Conservation (phyloP, 2,329 filamentous ascomycete species). For the Penicillium sp. region DNA sequence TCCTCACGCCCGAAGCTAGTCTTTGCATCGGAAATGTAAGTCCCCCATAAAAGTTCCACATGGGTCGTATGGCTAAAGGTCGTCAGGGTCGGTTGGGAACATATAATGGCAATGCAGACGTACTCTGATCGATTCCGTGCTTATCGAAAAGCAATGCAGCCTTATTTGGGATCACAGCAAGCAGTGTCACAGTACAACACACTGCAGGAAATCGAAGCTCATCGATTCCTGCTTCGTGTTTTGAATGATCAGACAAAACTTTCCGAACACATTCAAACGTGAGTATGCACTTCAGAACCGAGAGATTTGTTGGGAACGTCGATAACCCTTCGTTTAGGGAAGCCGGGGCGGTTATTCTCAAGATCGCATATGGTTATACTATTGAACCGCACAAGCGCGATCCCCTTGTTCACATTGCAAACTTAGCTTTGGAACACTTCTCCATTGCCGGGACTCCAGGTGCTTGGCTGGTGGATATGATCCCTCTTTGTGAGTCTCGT, state of each 20-base stretch:
- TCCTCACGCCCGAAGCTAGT: conserved; percentile 37
- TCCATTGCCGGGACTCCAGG: conserved; percentile 47
- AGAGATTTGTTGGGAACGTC: not conserved
- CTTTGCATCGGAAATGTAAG: conserved; percentile 45
- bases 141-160: conserved; percentile 52
- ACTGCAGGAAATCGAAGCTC: conserved; percentile 51
- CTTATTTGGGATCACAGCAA: conserved; percentile 46
- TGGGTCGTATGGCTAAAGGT: not conserved
- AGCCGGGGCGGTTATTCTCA: conserved; percentile 48
- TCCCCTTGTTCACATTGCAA: conserved; percentile 49
- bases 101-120: conserved; percentile 34
- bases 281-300: conserved; percentile 15
- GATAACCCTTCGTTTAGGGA: conserved; percentile 28
- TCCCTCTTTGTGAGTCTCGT: conserved; percentile 45
- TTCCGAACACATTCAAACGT: conserved; percentile 50
- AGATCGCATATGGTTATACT: conserved; percentile 54
- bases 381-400: conserved; percentile 45
- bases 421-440: conserved; percentile 47
- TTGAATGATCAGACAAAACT: conserved; percentile 45
- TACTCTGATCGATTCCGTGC: conserved; percentile 45
- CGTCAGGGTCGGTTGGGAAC: conserved; percentile 44
- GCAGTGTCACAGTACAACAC: conserved; percentile 45
- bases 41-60: not conserved
- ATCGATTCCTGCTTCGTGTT: conserved; percentile 50
- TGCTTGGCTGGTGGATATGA: conserved; percentile 51